A percentile compares a stretch with the other conserved stretches of the same genome.
Evolutionary conservation across 139 green algal species (phyloP).

Genomic region (Pleodorina starrii): DNA sequence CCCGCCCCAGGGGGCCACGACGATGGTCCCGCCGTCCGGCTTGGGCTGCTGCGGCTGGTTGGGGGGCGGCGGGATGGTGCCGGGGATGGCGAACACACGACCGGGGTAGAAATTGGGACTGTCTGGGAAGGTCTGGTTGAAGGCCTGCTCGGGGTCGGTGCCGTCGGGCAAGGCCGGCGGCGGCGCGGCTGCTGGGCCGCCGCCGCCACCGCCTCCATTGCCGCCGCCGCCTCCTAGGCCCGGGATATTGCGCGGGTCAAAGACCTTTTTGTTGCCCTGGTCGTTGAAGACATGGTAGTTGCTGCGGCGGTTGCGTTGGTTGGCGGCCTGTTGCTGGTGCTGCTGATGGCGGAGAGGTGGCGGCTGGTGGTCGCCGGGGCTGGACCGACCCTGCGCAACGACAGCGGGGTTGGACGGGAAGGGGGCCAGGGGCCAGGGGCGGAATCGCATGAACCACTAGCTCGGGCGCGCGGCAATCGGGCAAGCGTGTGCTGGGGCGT

Average conservation of each 20-base stretch:
- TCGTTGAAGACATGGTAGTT: constrained; percentile 44
- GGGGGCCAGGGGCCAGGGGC: too few relatives aligned
- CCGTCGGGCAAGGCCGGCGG: background rate
- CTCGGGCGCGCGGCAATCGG: too few relatives aligned
- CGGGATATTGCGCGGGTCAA: constrained; percentile 48
- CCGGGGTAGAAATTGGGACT: constrained; percentile 56
- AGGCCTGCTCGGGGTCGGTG: background rate
- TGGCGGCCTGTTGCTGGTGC: background rate
- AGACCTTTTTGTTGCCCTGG: constrained; percentile 33
- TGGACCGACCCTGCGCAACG: background rate
- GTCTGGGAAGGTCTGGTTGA: constrained; percentile 61
- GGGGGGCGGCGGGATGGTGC: constrained; percentile 4
- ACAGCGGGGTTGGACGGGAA: too few relatives aligned
- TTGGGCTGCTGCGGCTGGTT: background rate
- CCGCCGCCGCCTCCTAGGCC: constrained; percentile 31
- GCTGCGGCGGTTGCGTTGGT: background rate
- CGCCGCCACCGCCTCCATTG: background rate
- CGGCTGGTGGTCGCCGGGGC: background rate
- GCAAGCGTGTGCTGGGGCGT: too few relatives aligned
- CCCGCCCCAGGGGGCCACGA: background rate
- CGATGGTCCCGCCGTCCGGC: background rate
- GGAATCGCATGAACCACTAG: too few relatives aligned
- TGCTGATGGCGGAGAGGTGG: background rate
- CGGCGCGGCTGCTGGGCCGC: background rate
- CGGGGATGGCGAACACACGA: constrained; percentile 54